Base-by-base conservation (phyloP, 345 rosid species). In the Gossypium rotundifolium region DNA sequence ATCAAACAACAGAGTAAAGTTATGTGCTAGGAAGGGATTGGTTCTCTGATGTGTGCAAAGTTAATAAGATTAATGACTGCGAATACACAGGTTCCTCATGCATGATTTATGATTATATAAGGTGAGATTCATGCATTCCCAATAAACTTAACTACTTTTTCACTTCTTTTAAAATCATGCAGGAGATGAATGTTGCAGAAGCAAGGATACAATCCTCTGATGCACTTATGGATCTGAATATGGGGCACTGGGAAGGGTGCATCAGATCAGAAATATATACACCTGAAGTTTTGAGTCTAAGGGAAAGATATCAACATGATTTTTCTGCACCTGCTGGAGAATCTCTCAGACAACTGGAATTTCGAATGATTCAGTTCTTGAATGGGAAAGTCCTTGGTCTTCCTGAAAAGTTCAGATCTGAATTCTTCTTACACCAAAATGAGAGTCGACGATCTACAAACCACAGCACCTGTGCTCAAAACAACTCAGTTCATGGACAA, bases 231-330 rank as follows among this genome's bases (percentile, higher is more conserved):
- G 98, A 94, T 79, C 85, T 92, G 92, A 94, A 91, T 75, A 54
- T 89, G 68, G 96, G 98, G 44, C 88, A 85, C 10, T 90, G 97
- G 98, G 97, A 92, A 79, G 93, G 98, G 23, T 86, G 92, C 78
- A 82, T 74, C 23, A 69, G 65, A 58, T 84, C 93, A 51, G 94
- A 92, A 76, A 81, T 87, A 59, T 90, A 86, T 60, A 90, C 79
- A 0, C 84, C 91, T 0, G 96, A 94, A 75, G 76, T 87, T 51
- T 63, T 86, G 69, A 81, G 83, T 78, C 82, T 92, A 38, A 86
- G 85, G 18, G 97, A 92, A 65, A 85, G 83, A 80, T 83, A 82
- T 20, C 91, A 91, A 78, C 97, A 97, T 65, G 97, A 94, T 86
- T 94, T 94, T 83, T 74, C 81, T 18, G 87, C 92, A 2, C 98